Percentiles rank a stretch among this genome's conserved stretches.
These are phyloP conservation scores for Elasticomyces elasticus DNA, from an alignment of 495 filamentous ascomycete genomes.

Conservation along the genomic window DNA sequence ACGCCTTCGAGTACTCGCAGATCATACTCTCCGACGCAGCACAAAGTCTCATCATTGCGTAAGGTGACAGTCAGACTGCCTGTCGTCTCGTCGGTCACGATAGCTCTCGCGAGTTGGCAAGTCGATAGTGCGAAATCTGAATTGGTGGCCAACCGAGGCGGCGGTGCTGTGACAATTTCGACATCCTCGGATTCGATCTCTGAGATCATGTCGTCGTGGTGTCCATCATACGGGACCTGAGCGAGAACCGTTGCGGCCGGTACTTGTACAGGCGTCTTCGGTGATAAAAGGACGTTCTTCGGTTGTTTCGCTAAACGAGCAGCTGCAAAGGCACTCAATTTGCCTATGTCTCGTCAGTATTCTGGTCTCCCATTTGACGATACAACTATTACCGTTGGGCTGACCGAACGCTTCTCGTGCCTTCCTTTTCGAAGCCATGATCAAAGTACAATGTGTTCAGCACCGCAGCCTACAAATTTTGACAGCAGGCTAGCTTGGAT, in stretches of 20 bases:
- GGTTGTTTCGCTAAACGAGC: conserved; percentile 14
- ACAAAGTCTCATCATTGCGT: conserved; percentile 43
- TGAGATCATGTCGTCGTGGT: background rate
- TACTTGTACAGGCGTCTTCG: background rate
- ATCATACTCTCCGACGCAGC: conserved; percentile 64
- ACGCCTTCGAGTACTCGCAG: conserved; percentile 56
- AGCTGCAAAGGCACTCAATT: conserved; percentile 22
- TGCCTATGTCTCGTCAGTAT: conserved; percentile 1
- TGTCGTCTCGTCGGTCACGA: background rate
- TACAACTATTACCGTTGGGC: conserved; percentile 4
- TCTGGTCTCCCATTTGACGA: background rate
- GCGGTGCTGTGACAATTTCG: background rate
- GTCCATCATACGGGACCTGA: conserved; percentile 7
- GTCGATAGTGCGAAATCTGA: no score
- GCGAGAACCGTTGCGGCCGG: conserved; percentile 4
- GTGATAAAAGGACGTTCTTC: background rate
- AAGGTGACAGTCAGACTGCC: conserved; percentile 2
- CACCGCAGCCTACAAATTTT: no score
- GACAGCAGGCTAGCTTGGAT: no score
- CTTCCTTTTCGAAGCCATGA: conserved; percentile 18
- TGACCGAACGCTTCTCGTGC: conserved; percentile 16
- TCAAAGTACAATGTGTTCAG: conserved; percentile 2
- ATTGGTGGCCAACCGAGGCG: background rate
- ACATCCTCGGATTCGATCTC: background rate
- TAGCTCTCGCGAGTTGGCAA: conserved; percentile 2